Evolutionary conservation across 331 rosid species (phyloP), one percentile per base, ranked within the genome.

Genomic region (Acacia concinna): DNA sequence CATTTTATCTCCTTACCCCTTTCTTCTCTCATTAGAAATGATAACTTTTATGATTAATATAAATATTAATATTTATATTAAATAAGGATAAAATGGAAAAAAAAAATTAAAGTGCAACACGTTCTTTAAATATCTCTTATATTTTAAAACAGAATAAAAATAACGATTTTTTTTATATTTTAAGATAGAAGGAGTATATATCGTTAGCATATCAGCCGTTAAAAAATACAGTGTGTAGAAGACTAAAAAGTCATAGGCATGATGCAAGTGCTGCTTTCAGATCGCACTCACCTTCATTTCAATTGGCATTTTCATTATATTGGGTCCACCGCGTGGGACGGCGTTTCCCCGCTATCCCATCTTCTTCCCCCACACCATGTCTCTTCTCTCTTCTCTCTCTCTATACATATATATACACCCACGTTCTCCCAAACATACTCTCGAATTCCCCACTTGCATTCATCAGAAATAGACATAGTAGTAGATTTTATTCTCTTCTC

Each of bases 301-400:
- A 71, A 90, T 92, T 90, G 89, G 94, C 80, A 67, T 27, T 13
- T 49, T 25, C 31, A 3, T 23, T 2, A 5, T 32, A n/a, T 75
- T 38, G 62, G 84, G 76, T 15, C 90, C 78, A 74, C 77, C 77
- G 95, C 91, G 89, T 90, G 92, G 91, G 92, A 8, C 87, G 93
- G 92, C 78, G 83, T 79, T 80, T 79, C 68, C 54, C 81, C 85
- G 73, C 40, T 46, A 13, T 6, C 78, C 79, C 80, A 52, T 62
- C 63, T 57, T 70, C 59, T 44, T 27, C 23, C 12, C 21, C 1
- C 21, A 5, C 8, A 34, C 7, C 2, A 5, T 4, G 8, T 27
- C 65, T 21, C 6, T 1, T n/a, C 28, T 54, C 28, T 18, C 23
- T 6, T 17, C 25, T 8, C 60, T 8, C 28, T 54, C 30, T 54